phyloP scores from a whole-genome alignment of 805 yeast genomes.

The Wickerhamiella occidentalis region DNA sequence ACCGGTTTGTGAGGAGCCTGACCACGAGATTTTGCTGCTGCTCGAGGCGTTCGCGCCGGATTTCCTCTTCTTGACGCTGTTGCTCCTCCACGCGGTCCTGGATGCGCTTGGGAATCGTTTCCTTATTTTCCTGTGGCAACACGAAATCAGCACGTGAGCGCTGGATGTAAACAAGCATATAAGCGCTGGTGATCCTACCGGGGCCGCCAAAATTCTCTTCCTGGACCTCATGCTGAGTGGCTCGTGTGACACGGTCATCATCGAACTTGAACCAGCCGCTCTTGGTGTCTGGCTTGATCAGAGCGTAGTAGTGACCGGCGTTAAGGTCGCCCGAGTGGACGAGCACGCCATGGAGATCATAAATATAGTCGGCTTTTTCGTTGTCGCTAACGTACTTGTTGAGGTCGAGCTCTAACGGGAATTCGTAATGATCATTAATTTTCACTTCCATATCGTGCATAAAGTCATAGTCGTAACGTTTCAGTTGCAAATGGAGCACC shows the following conservation, averaged over 20 bases:
- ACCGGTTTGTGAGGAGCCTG: neutral
- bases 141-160: slow-evolving; percentile 45
- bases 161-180: slow-evolving; percentile 88
- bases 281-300: slow-evolving; percentile 65
- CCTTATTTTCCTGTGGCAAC: slow-evolving; percentile 39
- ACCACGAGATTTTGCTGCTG: slow-evolving; percentile 30
- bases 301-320: slow-evolving; percentile 91
- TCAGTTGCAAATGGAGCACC: slow-evolving; percentile 82
- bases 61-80: slow-evolving; percentile 39
- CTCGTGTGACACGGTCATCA: slow-evolving; percentile 88
- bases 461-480: slow-evolving; percentile 90
- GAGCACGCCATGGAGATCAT: slow-evolving; percentile 81
- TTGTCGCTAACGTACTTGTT: slow-evolving; percentile 52
- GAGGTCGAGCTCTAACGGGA: slow-evolving; percentile 70
- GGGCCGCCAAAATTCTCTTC: slow-evolving; percentile 88
- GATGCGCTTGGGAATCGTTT: slow-evolving; percentile 56
- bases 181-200: slow-evolving; percentile 84
- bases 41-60: slow-evolving; percentile 56
- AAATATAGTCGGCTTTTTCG: slow-evolving; percentile 39
- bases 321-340: slow-evolving; percentile 95
- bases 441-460: slow-evolving; percentile 78
- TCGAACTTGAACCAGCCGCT: slow-evolving; percentile 85
- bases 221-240: slow-evolving; percentile 71
- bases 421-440: slow-evolving; percentile 85
- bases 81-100: slow-evolving; percentile 55